Conservation (phyloP, 441 rosid genomes). For the Raphanus hybrid region DNA sequence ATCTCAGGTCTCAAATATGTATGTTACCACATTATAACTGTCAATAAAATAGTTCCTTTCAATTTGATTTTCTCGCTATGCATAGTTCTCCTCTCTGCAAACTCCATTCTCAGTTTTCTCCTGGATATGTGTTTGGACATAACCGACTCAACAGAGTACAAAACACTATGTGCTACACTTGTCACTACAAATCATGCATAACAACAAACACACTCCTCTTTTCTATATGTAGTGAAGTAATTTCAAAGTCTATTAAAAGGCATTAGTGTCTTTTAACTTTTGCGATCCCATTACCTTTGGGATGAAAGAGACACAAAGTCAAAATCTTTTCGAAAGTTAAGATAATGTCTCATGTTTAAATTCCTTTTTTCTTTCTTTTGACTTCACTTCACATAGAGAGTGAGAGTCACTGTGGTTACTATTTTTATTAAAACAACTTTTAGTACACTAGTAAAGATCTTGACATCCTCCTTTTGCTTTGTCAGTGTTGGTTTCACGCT, state of each 20-base stretch:
- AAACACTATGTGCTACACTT: not conserved
- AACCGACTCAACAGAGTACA: no score
- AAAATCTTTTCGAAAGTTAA: not conserved
- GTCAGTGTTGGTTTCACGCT: not conserved
- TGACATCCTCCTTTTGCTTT: not conserved
- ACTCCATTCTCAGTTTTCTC: no score
- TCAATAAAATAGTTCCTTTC: not conserved
- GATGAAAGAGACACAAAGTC: not conserved
- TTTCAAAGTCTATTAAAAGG: not conserved
- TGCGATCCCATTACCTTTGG: not conserved
- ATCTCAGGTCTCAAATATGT: not conserved
- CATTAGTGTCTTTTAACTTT: no score
- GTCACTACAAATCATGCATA: not conserved
- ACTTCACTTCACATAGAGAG: not conserved
- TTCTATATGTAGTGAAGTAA: no score
- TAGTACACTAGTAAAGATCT: not conserved
- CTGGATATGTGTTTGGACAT: no score
- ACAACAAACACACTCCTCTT: not conserved
- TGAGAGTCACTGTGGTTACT: conserved; percentile 5
- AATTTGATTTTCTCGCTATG: not conserved
- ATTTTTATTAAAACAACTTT: not conserved
- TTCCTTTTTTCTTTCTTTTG: not conserved
- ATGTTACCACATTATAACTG: not conserved
- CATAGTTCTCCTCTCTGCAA: no score
- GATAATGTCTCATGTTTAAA: not conserved